Conservation (phyloP, 345 rosid genomes). For the Eucalyptus tenuipes region DNA sequence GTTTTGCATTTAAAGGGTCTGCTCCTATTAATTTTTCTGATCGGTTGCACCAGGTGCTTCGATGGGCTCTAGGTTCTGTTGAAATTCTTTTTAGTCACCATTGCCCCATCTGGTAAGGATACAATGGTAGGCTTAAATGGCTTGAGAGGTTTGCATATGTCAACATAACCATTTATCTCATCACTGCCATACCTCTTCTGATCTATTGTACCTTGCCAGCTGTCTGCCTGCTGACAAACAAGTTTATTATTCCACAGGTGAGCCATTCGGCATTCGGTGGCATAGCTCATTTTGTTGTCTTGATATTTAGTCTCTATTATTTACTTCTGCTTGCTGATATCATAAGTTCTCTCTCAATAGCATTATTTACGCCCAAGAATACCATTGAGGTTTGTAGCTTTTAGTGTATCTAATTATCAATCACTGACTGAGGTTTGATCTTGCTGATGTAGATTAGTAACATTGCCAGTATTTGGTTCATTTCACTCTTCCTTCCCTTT, state of each 20-base stretch:
- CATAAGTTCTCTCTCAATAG: not conserved
- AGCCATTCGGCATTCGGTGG: not conserved
- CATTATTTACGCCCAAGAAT: not conserved
- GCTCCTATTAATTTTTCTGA: constrained; percentile 93
- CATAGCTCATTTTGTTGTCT: not conserved
- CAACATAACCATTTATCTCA: constrained; percentile 77
- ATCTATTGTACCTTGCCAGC: constrained; percentile 77
- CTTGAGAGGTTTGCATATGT: constrained; percentile 79
- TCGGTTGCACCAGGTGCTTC: constrained; percentile 86
- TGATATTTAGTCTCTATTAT: no score
- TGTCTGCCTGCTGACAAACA: constrained; percentile 78
- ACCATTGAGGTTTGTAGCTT: not conserved
- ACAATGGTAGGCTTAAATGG: constrained; percentile 73
- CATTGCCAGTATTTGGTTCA: constrained; percentile 81
- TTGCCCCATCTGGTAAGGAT: constrained; percentile 91
- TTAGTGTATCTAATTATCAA: not conserved
- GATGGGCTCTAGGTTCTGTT: constrained; percentile 88
- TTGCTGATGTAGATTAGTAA: constrained; percentile 64
- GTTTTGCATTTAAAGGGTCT: constrained; percentile 77
- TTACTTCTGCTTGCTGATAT: not conserved
- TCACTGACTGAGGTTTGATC: not conserved
- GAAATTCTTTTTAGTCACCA: constrained; percentile 91
- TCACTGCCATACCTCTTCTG: constrained; percentile 13
- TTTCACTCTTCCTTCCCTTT: constrained; percentile 84
- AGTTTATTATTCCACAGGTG: constrained; percentile 94